These are phyloP conservation scores for Cordyceps tenuipes DNA, from an alignment of 2,329 filamentous ascomycete genomes.

Conservation along the genomic window DNA sequence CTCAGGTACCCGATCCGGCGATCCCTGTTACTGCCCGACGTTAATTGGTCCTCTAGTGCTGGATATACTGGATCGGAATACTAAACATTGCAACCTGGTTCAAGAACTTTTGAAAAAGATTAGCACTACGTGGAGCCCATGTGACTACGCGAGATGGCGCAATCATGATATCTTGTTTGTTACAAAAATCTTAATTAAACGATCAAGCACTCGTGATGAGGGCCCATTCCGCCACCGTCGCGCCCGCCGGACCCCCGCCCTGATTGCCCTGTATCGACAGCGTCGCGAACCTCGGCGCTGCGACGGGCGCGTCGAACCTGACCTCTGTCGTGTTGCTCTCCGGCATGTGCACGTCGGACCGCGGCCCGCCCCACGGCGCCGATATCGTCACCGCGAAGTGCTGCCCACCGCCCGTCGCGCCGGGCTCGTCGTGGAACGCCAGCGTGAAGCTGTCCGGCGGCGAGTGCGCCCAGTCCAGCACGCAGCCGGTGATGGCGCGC, in stretches of 20 bases:
- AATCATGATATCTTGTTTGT: too few species aligned
- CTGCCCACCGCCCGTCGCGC: neutral
- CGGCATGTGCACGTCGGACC: constrained; percentile 13
- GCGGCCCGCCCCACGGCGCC: constrained; percentile 9
- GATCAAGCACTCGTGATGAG: too few species aligned
- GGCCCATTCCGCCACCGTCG: constrained; percentile 17
- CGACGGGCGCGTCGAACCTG: constrained; percentile 11
- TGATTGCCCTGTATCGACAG: constrained; percentile 16
- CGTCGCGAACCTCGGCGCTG: constrained; percentile 15
- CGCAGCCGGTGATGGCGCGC: constrained; percentile 13
- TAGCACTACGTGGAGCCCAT: too few species aligned
- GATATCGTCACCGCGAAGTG: constrained; percentile 13
- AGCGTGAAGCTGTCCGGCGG: constrained; percentile 18
- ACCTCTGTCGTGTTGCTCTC: constrained; percentile 16
- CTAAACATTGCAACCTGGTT: too few species aligned
- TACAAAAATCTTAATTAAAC: too few species aligned
- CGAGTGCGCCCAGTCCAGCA: constrained; percentile 17
- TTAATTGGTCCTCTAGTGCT: too few species aligned
- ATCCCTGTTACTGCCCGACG: too few species aligned
- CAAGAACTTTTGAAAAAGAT: too few species aligned
- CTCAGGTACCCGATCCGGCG: too few species aligned
- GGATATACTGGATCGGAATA: too few species aligned
- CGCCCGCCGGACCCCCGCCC: constrained; percentile 15
- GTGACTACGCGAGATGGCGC: too few species aligned
- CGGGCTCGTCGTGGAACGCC: constrained; percentile 15